These are phyloP conservation scores for Chaetomiaceae sp. DNA, from an alignment of 2,329 filamentous ascomycete genomes.

Conservation along the genomic window DNA sequence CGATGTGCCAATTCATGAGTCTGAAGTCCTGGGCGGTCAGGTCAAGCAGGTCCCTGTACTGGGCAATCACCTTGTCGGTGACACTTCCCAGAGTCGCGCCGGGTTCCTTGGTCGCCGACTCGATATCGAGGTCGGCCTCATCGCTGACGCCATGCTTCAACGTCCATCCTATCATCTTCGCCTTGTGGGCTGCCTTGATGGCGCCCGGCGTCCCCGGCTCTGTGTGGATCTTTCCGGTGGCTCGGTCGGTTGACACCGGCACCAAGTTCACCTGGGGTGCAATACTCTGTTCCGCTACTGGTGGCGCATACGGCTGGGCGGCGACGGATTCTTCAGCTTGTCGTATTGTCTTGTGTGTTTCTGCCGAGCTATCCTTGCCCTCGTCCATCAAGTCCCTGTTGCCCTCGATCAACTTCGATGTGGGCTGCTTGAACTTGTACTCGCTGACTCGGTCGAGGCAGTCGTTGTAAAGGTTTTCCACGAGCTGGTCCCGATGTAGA, in stretches of 20 bases:
- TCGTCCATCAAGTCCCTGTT: slow-evolving; percentile 77
- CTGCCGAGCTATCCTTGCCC: slow-evolving; percentile 70
- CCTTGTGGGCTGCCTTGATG: slow-evolving; percentile 70
- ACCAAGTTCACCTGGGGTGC: slow-evolving; percentile 53
- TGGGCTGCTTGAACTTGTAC: slow-evolving; percentile 74
- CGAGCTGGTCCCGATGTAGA: slow-evolving; percentile 69
- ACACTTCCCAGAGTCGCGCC: slow-evolving; percentile 81
- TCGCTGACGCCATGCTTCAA: slow-evolving; percentile 60
- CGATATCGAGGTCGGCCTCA: slow-evolving; percentile 67
- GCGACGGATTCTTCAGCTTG: slow-evolving; percentile 67
- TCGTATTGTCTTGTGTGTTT: slow-evolving; percentile 67
- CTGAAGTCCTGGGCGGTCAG: slow-evolving; percentile 82
- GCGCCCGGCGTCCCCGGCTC: slow-evolving; percentile 65
- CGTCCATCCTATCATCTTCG: slow-evolving; percentile 76
- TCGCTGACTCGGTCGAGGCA: slow-evolving; percentile 86
- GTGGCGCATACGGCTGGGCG: slow-evolving; percentile 52
- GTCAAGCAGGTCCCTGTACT: slow-evolving; percentile 80
- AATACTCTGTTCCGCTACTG: slow-evolving; percentile 50
- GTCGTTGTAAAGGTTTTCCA: slow-evolving; percentile 92
- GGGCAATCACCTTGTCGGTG: slow-evolving; percentile 83
- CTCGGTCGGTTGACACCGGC: slow-evolving; percentile 60
- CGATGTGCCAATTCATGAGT: slow-evolving; percentile 95
- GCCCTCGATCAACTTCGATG: slow-evolving; percentile 70
- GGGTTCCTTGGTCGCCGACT: slow-evolving; percentile 56
- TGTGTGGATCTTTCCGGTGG: slow-evolving; percentile 69